phyloP scores from a whole-genome alignment of 2,329 filamentous ascomycete genomes.

The Monosporascus cannonballus region DNA sequence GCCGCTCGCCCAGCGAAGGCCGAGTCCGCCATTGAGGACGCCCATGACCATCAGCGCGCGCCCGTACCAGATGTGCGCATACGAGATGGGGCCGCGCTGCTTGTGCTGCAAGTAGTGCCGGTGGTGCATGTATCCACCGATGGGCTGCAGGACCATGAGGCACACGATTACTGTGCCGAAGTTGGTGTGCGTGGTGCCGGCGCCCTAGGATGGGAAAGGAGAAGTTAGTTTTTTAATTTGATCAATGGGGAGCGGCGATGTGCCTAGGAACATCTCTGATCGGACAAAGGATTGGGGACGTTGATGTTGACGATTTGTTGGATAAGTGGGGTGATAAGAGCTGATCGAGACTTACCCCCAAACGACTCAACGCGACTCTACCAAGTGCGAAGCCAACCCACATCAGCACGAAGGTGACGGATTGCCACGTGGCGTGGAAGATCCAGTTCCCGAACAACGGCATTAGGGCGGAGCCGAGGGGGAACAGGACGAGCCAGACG shows the following conservation, averaged over 20 bases:
- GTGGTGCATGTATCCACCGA: slow-evolving; percentile 55
- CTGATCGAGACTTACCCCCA: slow-evolving; percentile 16
- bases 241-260: neutral
- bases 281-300: no score
- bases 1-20: slow-evolving; percentile 43
- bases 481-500: slow-evolving; percentile 53
- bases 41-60: slow-evolving; percentile 51
- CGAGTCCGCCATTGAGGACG: slow-evolving; percentile 58
- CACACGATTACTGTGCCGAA: slow-evolving; percentile 50
- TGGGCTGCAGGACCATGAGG: slow-evolving; percentile 51
- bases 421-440: slow-evolving; percentile 52
- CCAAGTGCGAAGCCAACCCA: slow-evolving; percentile 53
- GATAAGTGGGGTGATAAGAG: neutral
- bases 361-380: slow-evolving; percentile 35
- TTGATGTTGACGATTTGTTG: no score
- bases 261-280: no score
- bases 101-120: slow-evolving; percentile 41
- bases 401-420: slow-evolving; percentile 48
- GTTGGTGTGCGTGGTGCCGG: slow-evolving; percentile 45
- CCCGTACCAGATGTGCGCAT: slow-evolving; percentile 59
- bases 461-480: slow-evolving; percentile 55
- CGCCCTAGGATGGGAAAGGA: slow-evolving; percentile 35
- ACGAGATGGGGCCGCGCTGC: slow-evolving; percentile 43
- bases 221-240: neutral
- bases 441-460: slow-evolving; percentile 51